Base-by-base conservation (phyloP, 768 basidiomycete species). In the Pleurotus platypus region DNA sequence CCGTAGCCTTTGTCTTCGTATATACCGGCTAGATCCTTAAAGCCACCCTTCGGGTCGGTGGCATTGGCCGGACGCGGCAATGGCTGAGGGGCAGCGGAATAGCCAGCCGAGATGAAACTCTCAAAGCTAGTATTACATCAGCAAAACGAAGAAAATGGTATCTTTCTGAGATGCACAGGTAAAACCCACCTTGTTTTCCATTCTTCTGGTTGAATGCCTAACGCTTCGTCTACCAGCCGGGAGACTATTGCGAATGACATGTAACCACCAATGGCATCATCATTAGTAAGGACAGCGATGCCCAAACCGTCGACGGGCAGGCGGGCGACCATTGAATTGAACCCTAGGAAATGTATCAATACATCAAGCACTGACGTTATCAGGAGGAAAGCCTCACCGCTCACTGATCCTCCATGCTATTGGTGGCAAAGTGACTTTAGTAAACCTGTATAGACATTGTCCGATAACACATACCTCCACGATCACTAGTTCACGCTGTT, bases 1-100 rank as follows among this genome's bases (percentile, higher is more conserved):
- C 64, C 64, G 37, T 67, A 67, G 37, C 60, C 64, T 13, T 15
- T 40, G 22, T 59, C 60, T 35, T 59, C 51, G 39, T 67, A 67
- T 4, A 47, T 48, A 0, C 66, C 64, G 6, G 59, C 58, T 4
- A 64, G 24, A 15, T 57, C 13, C 22, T 56, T 37, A 20, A 67
- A 58, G 30, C 40, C 22, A 5, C 50, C 59, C 6, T 60, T 55
- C 12, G 64, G 62, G 9, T 57, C 49, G 16, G 61, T 39, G 8
- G 57, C 57, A 40, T 64, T 62, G 15, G 47, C 15, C 1, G 64
- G 59, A 4, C 63, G 66, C 15, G 37, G 51, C 13, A 37, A 60
- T 57, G 24, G 60, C 57, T 11, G 60, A 30, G 38, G 59, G 55
- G 5, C 35, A 42, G 4, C 35, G 9, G 13, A 16, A 24, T 42